Evolutionary conservation across 1,284 basidiomycete genomes (phyloP).

Genomic region (Stygiomarasmius scandens): DNA sequence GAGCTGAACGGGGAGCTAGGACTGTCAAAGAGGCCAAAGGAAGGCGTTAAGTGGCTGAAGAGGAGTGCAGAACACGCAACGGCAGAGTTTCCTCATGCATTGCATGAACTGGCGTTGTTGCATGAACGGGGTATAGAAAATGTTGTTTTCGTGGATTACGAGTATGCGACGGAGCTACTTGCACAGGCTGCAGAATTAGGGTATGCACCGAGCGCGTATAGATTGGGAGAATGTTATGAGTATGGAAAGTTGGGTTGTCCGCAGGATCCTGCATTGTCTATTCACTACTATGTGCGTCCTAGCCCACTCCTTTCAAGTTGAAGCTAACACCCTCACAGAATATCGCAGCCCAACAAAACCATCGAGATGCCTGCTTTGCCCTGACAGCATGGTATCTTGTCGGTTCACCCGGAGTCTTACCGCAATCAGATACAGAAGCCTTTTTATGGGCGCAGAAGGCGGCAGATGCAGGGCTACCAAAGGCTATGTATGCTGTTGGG

Average conservation of each 20-base stretch:
- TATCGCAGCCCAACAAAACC: conserved; percentile 96
- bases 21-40: conserved; percentile 84
- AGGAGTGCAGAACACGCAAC: conserved; percentile 93
- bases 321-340: no score
- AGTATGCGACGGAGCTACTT: conserved; percentile 93
- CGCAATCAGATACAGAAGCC: conserved; percentile 97
- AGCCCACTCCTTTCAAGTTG: no score
- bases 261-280: conserved; percentile 95
- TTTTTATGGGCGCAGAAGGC: conserved; percentile 94
- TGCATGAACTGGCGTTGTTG: conserved; percentile 93
- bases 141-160: conserved; percentile 94
- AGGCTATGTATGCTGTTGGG: conserved; percentile 96
- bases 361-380: conserved; percentile 97
- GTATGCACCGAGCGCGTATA: conserved; percentile 95
- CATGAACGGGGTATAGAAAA: conserved; percentile 97
- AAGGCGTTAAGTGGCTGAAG: conserved; percentile 99
- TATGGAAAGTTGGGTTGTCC: conserved; percentile 99
- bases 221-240: conserved; percentile 98
- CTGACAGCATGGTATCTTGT: conserved; percentile 99
- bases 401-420: conserved; percentile 95
- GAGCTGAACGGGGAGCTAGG: conserved; percentile 97
- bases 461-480: conserved; percentile 85
- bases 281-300: conserved; percentile 92
- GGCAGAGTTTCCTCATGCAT: conserved; percentile 93
- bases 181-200: conserved; percentile 95